A percentile compares a stretch with the other conserved stretches of the same genome.
These are phyloP conservation scores for Vitis amurensis DNA, from an alignment of 164 flowering plant genomes.

Conservation along the genomic window DNA sequence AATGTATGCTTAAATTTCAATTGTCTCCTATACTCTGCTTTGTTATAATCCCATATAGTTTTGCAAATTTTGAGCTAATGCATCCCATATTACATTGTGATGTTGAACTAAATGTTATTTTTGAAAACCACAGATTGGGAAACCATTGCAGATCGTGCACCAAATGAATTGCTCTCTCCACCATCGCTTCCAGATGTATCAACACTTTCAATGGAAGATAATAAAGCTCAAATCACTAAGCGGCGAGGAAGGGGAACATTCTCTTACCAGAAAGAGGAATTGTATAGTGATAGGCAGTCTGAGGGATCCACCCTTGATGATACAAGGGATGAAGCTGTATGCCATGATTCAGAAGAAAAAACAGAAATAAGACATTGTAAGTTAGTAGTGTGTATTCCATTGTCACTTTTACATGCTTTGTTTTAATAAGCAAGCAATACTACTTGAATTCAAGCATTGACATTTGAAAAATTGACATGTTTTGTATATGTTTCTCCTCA, in stretches of 20 bases:
- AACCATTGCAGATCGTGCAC: slow-evolving; percentile 70
- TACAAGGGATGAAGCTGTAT: slow-evolving; percentile 30
- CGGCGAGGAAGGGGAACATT: slow-evolving; percentile 92
- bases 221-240: slow-evolving; percentile 40
- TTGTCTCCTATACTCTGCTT: too few species aligned
- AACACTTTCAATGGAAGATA: slow-evolving; percentile 50
- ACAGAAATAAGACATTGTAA: slow-evolving; percentile 40
- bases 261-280: slow-evolving; percentile 51
- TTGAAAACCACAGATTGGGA: slow-evolving; percentile 76
- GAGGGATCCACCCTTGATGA: slow-evolving; percentile 25
- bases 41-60: too few species aligned
- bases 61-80: too few species aligned
- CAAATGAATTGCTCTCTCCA: slow-evolving; percentile 48
- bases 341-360: slow-evolving; percentile 21
- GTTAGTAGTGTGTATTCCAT: slow-evolving; percentile 13
- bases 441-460: background rate
- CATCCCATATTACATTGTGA: too few species aligned
- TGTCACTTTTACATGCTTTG: background rate
- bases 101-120: background rate
- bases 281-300: slow-evolving; percentile 64
- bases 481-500: too few species aligned
- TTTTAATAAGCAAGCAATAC: background rate
- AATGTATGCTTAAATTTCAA: too few species aligned
- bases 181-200: slow-evolving; percentile 41
- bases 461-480: too few species aligned